A percentile compares a stretch with the other conserved stretches of the same genome.
Evolutionary conservation across 768 basidiomycete species (phyloP).

Genomic region (Tylopilus sp.): DNA sequence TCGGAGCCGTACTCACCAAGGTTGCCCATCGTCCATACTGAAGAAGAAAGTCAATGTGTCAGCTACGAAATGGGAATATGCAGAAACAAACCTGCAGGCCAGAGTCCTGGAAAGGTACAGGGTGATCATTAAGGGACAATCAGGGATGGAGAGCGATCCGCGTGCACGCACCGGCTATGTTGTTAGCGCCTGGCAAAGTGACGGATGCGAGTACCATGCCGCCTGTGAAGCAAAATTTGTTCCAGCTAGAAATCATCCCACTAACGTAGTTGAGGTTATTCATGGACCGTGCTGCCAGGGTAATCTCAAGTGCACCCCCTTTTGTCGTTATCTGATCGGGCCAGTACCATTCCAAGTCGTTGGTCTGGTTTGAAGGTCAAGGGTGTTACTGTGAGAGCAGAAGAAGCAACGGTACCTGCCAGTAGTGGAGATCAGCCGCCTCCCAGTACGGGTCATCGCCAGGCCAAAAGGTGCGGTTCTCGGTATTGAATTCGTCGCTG

Average conservation of each 20-base stretch:
- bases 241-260: slow-evolving; percentile 69
- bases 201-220: slow-evolving; percentile 72
- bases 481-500: slow-evolving; percentile 84
- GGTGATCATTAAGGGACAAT: background rate
- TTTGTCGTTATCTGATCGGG: slow-evolving; percentile 73
- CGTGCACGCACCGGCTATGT: slow-evolving; percentile 37
- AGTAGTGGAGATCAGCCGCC: slow-evolving; percentile 77
- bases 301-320: slow-evolving; percentile 73
- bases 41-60: slow-evolving; percentile 11
- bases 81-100: slow-evolving; percentile 54
- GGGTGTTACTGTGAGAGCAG: background rate
- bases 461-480: slow-evolving; percentile 75
- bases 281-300: slow-evolving; percentile 58
- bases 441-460: slow-evolving; percentile 90
- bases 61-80: background rate
- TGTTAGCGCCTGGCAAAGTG: slow-evolving; percentile 65
- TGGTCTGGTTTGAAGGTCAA: slow-evolving; percentile 40
- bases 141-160: background rate
- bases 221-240: slow-evolving; percentile 94
- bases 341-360: slow-evolving; percentile 87
- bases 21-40: slow-evolving; percentile 77
- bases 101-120: slow-evolving; percentile 45
- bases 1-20: slow-evolving; percentile 42
- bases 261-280: slow-evolving; percentile 74
- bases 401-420: slow-evolving; percentile 42